A percentile compares a stretch with the other conserved stretches of the same genome.
phyloP scores from a whole-genome alignment of 2,329 filamentous ascomycete genomes.

The Stagonosporopsis rhizophila region DNA sequence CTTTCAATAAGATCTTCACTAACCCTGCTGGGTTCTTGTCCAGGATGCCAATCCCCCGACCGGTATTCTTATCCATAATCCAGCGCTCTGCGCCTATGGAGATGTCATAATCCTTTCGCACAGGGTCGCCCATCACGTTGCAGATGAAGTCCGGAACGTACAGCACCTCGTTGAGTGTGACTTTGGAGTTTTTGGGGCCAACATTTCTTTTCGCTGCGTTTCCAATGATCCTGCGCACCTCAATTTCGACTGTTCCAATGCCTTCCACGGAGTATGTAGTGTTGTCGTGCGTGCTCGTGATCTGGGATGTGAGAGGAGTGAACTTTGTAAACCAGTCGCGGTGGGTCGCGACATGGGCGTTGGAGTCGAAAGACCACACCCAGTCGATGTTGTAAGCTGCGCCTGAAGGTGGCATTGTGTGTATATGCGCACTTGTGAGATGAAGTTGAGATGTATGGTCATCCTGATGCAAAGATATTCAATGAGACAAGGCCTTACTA shows the following conservation, averaged over 20 bases:
- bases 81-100: conserved; percentile 9
- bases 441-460: too few relatives aligned
- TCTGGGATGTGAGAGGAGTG: conserved; percentile 1
- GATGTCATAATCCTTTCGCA: conserved; percentile 8
- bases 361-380: conserved; percentile 11
- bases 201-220: conserved; percentile 8
- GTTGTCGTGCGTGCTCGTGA: conserved; percentile 1
- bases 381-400: conserved; percentile 5
- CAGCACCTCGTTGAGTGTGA: conserved; percentile 6
- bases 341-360: conserved; percentile 1
- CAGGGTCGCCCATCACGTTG: conserved; percentile 7
- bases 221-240: conserved; percentile 6
- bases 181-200: conserved; percentile 5
- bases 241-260: not conserved
- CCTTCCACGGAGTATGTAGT: conserved; percentile 2
- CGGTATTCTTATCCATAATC: conserved; percentile 11
- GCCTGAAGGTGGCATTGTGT: conserved; percentile 5
- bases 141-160: conserved; percentile 10
- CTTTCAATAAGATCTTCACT: conserved; percentile 8
- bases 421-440: not conserved
- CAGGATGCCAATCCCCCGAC: conserved; percentile 1
- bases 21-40: conserved; percentile 7
- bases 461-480: too few relatives aligned
- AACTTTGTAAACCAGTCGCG: conserved; percentile 6
- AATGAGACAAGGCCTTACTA: too few relatives aligned